Conservation (phyloP, 148 eudicot genomes). For the Rhododendron mucronatum region DNA sequence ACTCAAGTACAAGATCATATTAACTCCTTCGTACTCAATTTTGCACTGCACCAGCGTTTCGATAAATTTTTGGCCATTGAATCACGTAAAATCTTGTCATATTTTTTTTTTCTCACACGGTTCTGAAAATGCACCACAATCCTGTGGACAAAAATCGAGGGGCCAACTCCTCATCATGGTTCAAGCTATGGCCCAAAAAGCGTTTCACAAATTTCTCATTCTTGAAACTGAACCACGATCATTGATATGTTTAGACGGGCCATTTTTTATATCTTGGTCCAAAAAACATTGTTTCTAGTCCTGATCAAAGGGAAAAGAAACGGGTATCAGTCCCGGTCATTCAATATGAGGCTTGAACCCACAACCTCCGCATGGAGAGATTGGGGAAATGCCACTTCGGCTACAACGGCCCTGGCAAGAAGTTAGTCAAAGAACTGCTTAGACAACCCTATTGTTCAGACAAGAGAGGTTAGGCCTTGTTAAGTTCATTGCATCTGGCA, state of each 20-base stretch:
- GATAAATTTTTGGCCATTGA: neutral
- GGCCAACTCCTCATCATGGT: neutral
- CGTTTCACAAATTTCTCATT: no score
- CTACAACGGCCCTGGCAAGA: neutral
- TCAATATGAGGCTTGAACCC: neutral
- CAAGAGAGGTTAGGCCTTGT: neutral
- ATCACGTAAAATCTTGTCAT: neutral
- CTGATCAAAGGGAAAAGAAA: neutral
- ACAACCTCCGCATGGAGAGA: neutral
- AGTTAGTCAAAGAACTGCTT: neutral
- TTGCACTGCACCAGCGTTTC: neutral
- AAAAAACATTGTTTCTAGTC: neutral
- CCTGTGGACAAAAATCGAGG: neutral
- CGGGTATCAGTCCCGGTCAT: neutral
- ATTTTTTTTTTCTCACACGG: neutral
- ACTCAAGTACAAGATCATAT: neutral
- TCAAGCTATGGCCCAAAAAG: no score
- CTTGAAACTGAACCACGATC: neutral
- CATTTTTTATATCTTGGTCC: no score
- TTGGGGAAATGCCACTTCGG: neutral
- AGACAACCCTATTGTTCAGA: neutral
- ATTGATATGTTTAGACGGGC: no score
- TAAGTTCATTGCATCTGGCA: neutral
- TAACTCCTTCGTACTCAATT: neutral
- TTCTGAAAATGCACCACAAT: no score